Evolutionary conservation across 2,329 filamentous ascomycete genomes (phyloP).

Genomic region (Diaporthe caulivora): DNA sequence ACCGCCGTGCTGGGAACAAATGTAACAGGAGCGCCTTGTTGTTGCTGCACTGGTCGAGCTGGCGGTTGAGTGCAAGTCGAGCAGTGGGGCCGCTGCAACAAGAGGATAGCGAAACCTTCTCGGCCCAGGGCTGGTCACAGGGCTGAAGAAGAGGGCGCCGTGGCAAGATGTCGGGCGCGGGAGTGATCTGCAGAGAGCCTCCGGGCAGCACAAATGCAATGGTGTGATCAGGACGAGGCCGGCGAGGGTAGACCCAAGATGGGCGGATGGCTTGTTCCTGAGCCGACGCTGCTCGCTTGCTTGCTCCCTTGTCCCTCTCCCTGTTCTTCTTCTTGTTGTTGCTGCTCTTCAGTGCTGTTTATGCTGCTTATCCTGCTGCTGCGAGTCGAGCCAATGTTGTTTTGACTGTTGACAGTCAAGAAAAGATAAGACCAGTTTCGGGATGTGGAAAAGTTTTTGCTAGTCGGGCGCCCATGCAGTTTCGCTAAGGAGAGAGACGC

Average conservation of each 20-base stretch:
- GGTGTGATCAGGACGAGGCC: background rate
- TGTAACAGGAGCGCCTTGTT: background rate
- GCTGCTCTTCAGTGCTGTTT: background rate
- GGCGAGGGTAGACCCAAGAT: constrained; percentile 8
- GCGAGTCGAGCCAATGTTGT: constrained; percentile 22
- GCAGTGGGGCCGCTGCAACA: constrained; percentile 10
- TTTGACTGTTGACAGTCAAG: constrained; percentile 19
- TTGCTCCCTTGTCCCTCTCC: background rate
- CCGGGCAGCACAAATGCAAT: constrained; percentile 13
- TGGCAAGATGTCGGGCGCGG: constrained; percentile 29
- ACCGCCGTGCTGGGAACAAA: constrained; percentile 25
- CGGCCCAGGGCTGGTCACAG: constrained; percentile 11
- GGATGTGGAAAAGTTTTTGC: constrained; percentile 25
- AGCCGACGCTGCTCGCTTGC: background rate
- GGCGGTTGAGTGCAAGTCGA: background rate
- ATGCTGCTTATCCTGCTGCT: background rate
- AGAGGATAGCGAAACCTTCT: constrained; percentile 15
- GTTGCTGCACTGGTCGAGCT: background rate
- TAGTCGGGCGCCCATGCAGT: constrained; percentile 30
- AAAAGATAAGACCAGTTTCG: constrained; percentile 25
- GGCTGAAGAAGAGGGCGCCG: constrained; percentile 22
- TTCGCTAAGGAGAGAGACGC: constrained; percentile 24
- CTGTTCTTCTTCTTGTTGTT: background rate
- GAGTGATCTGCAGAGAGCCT: constrained; percentile 27
- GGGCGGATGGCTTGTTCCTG: background rate